Evolutionary conservation across 2,329 filamentous ascomycete species (phyloP).

Genomic region (Dactylellina cionopaga): DNA sequence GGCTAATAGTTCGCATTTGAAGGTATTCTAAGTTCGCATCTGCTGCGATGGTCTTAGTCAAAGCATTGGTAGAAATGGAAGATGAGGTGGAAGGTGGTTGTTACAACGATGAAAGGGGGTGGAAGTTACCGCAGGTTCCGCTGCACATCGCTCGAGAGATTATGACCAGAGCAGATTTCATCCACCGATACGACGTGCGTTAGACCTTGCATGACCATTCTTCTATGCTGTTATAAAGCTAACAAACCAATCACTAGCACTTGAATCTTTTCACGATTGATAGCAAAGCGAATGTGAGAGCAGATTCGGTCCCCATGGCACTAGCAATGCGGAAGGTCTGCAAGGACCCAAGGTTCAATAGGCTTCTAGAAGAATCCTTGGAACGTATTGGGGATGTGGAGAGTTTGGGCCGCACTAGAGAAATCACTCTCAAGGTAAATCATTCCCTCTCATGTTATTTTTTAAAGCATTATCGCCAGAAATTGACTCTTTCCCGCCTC

Average conservation of each 20-base stretch:
- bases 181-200: slow-evolving; percentile 78
- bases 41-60: slow-evolving; percentile 91
- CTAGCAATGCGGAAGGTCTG: slow-evolving; percentile 89
- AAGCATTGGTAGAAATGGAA: slow-evolving; percentile 86
- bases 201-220: not conserved
- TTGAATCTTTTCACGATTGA: slow-evolving; percentile 96
- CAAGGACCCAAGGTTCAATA: slow-evolving; percentile 76
- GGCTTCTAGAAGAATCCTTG: slow-evolving; percentile 82
- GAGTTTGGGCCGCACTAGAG: slow-evolving; percentile 88
- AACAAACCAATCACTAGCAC: slow-evolving; percentile 62
- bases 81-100: slow-evolving; percentile 64
- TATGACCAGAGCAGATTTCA: slow-evolving; percentile 96
- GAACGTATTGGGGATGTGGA: slow-evolving; percentile 92
- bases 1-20: too few relatives aligned
- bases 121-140: slow-evolving; percentile 80
- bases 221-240: not conserved
- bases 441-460: not conserved
- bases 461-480: not conserved
- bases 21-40: slow-evolving; percentile 64
- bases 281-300: slow-evolving; percentile 83
- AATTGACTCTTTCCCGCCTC: not conserved
- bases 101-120: slow-evolving; percentile 71
- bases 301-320: slow-evolving; percentile 96
- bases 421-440: slow-evolving; percentile 84
- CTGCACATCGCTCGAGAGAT: slow-evolving; percentile 87